Conservation (phyloP, 2,329 filamentous ascomycete species). For the Volutella citrinella region DNA sequence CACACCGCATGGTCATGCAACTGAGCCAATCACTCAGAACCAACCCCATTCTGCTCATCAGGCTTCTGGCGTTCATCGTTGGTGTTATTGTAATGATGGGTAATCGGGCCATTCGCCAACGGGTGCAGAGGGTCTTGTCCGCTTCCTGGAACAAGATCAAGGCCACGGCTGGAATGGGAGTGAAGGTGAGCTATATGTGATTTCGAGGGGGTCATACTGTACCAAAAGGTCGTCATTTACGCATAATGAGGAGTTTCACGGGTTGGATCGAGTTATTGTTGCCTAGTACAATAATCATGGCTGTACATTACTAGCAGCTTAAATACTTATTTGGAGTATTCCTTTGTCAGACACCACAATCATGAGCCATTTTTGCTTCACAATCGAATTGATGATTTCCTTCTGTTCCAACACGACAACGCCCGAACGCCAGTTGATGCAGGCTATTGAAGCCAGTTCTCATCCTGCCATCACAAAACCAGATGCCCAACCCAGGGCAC, state of each 20-base stretch:
- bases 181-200: slow-evolving; percentile 95
- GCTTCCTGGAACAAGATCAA: slow-evolving; percentile 77
- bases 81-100: slow-evolving; percentile 76
- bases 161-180: slow-evolving; percentile 89
- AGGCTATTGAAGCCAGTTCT: slow-evolving; percentile 13
- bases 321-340: no score
- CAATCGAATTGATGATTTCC: no score
- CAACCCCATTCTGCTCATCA: slow-evolving; percentile 56
- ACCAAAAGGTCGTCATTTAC: slow-evolving; percentile 10
- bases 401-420: slow-evolving; percentile 11
- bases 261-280: slow-evolving; percentile 15
- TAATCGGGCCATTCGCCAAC: slow-evolving; percentile 70
- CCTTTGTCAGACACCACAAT: slow-evolving; percentile 9
- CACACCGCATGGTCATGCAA: slow-evolving; percentile 50
- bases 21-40: slow-evolving; percentile 48
- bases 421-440: slow-evolving; percentile 22
- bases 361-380: no score
- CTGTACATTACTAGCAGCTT: slow-evolving; percentile 15
- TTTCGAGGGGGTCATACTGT: background rate
- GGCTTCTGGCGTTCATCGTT: slow-evolving; percentile 73
- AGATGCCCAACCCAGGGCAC: slow-evolving; percentile 48
- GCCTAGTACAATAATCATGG: slow-evolving; percentile 13
- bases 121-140: slow-evolving; percentile 65
- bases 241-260: slow-evolving; percentile 29
- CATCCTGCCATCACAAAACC: slow-evolving; percentile 13